These are phyloP conservation scores for Dimargaris verticillata DNA, from an alignment of 192 early-diverging fungal genomes.

Conservation along the genomic window DNA sequence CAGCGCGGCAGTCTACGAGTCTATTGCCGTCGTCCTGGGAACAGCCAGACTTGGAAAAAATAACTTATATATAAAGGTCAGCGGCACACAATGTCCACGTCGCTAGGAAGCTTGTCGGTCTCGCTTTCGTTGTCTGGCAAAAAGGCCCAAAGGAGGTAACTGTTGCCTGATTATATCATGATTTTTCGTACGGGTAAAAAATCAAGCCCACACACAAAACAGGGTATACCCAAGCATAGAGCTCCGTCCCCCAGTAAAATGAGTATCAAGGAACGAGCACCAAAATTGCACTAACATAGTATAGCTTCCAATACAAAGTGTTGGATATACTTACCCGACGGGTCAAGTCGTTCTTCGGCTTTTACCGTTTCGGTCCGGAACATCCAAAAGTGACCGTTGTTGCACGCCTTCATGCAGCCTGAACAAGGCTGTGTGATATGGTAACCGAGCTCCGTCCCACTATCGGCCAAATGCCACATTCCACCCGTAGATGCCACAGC, in stretches of 20 bases:
- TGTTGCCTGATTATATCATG: neutral
- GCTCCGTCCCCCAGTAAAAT: too few relatives aligned
- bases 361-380: slow-evolving; percentile 61
- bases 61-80: neutral
- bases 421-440: slow-evolving; percentile 74
- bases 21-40: too few relatives aligned
- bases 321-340: neutral
- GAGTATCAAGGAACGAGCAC: too few relatives aligned
- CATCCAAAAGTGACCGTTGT: slow-evolving; percentile 99
- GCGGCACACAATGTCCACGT: slow-evolving; percentile 8
- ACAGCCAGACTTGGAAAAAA: too few relatives aligned
- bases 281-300: neutral
- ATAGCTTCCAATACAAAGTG: neutral
- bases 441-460: slow-evolving; percentile 62
- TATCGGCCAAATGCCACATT: neutral
- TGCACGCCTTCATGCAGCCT: slow-evolving; percentile 72
- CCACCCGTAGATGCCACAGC: too few relatives aligned
- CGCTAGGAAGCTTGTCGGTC: neutral
- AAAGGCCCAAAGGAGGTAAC: neutral
- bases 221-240: too few relatives aligned
- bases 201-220: too few relatives aligned
- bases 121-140: slow-evolving; percentile 3
- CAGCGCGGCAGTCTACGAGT: too few relatives aligned
- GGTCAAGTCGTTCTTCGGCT: slow-evolving; percentile 8
- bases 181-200: too few relatives aligned